Base-by-base conservation (phyloP, 805 yeast genomes). In the Barnettozyma vustinii region DNA sequence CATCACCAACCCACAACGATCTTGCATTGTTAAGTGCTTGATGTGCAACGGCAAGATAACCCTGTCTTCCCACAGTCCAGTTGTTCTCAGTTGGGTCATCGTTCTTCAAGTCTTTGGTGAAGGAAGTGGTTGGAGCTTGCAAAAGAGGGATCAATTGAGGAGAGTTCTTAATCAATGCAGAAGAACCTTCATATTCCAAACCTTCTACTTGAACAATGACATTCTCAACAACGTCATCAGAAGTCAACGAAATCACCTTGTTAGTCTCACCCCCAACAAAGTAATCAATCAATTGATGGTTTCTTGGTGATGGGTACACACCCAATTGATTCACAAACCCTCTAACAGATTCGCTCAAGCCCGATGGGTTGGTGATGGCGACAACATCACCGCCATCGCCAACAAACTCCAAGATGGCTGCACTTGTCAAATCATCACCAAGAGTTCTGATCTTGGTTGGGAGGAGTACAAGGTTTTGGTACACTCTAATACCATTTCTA, bases 1-100 rank as follows among this genome's bases (percentile, higher is more conserved):
- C 70, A 42, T 85, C 75, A n/a, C 97, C 98, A 16, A 84, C 58
- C 96, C 97, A 89, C 12, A 76, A 62, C 41, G 81, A 73, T 57
- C 99, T 81, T 2, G 96, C 87, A 61, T 87, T 88, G 62, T 79
- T 79, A 48, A 81, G 73, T 43, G 84, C 84, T 71, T 94, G 99
- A 59, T 88, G 77, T 1, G 82, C 94, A 9, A 80, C 95, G 20
- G 82, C 79, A 46, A 87, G 63, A 63, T 72, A 83, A 5, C 88
- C 90, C 68, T 91, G 95, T 40, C 81, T 72, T 27, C 97, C 97
- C 33, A 81, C 71, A 13, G 87, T 80, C 96, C 96, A 91, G 4
- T 81, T 56, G 26, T 71, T 75, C 37, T 74, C 66, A n/a, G 71
- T 67, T 25, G 65, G 60, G 16, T 69, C 74, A 16, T 71, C 76